Base-by-base conservation (phyloP, 1,284 basidiomycete species). In the Athelia sp. region DNA sequence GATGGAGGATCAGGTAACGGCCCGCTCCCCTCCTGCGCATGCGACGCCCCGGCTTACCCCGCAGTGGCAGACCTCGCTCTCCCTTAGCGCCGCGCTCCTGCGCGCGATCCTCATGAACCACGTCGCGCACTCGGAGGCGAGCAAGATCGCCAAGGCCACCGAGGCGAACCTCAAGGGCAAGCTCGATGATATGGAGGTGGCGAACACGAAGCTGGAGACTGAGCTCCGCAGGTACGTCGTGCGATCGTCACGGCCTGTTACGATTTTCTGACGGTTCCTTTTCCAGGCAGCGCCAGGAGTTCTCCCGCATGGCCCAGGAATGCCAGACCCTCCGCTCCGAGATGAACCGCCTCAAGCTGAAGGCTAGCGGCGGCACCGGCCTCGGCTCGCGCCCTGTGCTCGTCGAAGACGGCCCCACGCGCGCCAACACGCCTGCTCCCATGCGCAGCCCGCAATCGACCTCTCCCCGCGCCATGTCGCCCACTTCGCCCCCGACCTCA, bases 21-120 rank as follows among this genome's bases (percentile, higher is more conserved):
- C 54, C 50, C 49, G 31, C 35, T 59, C 44, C 51, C 43, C 54
- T 26, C 47, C 38, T 35, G 50, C 50, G 22, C 29, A 51, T 26
- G 8, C 8, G 40, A 29, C 4, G 13, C 46, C 34, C 46, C 43
- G 21, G 46, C 42, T 59, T 40, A 45, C 42, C 54, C 21, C 35
- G 46, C 56, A 43, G 21, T 43, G 44, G n/a, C 60, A 85, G 80
- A 69, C 75, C 49, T 76, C 85, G 19, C 77, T 89, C 46, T 72
- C 79, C 55, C 73, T 78, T 62, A 84, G 76, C 68, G 82, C 74
- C 63, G 81, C 82, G 48, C 76, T 88, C 43, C 70, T 90, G 60
- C 82, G 82, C 55, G 87, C 87, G 48, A 90, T 90, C 62, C 76
- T 90, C 50, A 78, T 84, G 69, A 90, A 90, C 61, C 84, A 89